phyloP scores from a whole-genome alignment of 2,329 filamentous ascomycete species.

The Fusarium praegraminearum region DNA sequence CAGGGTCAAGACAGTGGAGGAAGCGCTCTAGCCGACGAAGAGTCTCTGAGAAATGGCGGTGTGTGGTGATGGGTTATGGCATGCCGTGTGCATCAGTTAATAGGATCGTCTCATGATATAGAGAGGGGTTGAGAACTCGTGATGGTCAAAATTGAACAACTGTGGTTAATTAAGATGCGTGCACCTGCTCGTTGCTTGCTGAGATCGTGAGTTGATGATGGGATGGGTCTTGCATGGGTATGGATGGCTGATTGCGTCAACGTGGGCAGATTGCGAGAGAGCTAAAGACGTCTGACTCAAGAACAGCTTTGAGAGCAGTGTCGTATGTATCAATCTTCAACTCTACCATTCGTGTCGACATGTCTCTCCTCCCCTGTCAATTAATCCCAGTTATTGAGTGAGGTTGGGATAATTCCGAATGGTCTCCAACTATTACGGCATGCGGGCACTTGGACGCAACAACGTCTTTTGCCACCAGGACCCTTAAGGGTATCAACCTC shows the following conservation, averaged over 20 bases:
- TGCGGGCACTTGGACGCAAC: conserved; percentile 24
- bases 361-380: conserved; percentile 13
- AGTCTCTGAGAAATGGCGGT: conserved; percentile 41
- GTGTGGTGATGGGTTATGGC: conserved; percentile 39
- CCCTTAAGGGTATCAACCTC: conserved; percentile 24
- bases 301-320: not conserved
- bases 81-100: conserved; percentile 33
- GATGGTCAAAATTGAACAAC: conserved; percentile 9
- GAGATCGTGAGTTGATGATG: conserved; percentile 15
- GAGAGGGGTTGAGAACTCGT: conserved; percentile 13
- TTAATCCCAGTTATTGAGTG: conserved; percentile 14
- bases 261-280: conserved; percentile 18
- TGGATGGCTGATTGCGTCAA: conserved; percentile 36
- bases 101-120: conserved; percentile 40
- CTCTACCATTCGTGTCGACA: conserved; percentile 14
- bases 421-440: conserved; percentile 2
- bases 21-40: conserved; percentile 40
- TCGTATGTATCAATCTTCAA: not conserved
- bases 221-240: conserved; percentile 20
- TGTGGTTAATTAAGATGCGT: conserved; percentile 21
- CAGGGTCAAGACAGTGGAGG: conserved; percentile 5
- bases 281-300: conserved; percentile 22
- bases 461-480: conserved; percentile 20
- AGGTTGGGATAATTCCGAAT: conserved; percentile 26
- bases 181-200: conserved; percentile 17